Percentiles rank a stretch among this genome's conserved stretches.
Conservation (phyloP, 768 basidiomycete genomes). For the Collybiopsis luxurians region DNA sequence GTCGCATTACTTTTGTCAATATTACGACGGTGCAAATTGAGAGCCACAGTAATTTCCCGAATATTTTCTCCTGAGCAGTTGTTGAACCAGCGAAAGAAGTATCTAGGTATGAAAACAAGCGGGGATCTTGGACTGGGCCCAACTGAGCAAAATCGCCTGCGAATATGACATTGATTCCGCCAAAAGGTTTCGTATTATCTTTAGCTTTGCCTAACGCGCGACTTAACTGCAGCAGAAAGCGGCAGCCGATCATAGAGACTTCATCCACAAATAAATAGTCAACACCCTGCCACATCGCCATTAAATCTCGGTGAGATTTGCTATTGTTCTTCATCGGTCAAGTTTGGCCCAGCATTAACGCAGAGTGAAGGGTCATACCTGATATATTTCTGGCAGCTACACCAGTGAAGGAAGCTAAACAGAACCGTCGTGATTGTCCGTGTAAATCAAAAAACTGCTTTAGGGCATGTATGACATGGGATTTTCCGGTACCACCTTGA, state of each 20-base stretch:
- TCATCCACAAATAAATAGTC: constrained; percentile 2
- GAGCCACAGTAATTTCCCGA: constrained; percentile 11
- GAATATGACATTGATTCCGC: constrained; percentile 15
- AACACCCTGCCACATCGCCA: constrained; percentile 1
- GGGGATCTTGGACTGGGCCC: constrained; percentile 15
- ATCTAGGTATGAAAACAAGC: constrained; percentile 8
- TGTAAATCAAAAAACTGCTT: background rate
- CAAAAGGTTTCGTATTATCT: constrained; percentile 11
- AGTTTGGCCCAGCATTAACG: background rate
- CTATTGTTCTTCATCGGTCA: background rate
- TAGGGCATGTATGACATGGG: background rate
- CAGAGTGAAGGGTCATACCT: constrained; percentile 10
- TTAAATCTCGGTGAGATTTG: background rate
- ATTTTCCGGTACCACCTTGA: constrained; percentile 2
- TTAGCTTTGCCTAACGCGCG: constrained; percentile 17
- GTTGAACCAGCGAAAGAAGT: too few species aligned
- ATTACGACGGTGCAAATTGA: constrained; percentile 9
- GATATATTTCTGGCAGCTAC: constrained; percentile 7
- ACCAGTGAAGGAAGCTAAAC: constrained; percentile 8
- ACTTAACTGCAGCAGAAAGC: constrained; percentile 16
- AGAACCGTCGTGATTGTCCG: constrained; percentile 1
- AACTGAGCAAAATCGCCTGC: constrained; percentile 25
- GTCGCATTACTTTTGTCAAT: constrained; percentile 6
- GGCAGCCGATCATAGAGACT: constrained; percentile 5
- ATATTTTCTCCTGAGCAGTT: too few species aligned